phyloP scores from a whole-genome alignment of 2,329 filamentous ascomycete genomes.

The Pseudocercospora fuligena region DNA sequence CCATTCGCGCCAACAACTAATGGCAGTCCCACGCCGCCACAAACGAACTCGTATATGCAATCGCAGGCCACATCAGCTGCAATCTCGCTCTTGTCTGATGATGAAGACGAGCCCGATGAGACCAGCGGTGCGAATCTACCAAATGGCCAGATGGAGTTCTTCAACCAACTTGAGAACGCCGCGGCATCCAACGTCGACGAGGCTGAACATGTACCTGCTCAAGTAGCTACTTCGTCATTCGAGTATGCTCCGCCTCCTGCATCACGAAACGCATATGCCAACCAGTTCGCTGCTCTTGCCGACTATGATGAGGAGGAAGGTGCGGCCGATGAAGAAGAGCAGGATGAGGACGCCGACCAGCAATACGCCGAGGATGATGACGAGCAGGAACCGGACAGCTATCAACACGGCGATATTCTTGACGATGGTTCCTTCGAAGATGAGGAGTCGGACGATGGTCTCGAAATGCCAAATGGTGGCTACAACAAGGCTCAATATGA shows the following conservation, averaged over 20 bases:
- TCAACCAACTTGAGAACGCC: slow-evolving; percentile 13
- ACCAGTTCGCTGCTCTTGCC: slow-evolving; percentile 21
- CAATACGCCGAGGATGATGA: slow-evolving; percentile 19
- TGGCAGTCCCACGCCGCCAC: slow-evolving; percentile 17
- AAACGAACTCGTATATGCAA: slow-evolving; percentile 26
- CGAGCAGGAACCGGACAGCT: slow-evolving; percentile 22
- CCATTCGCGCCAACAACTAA: slow-evolving; percentile 13
- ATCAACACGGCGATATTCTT: slow-evolving; percentile 21
- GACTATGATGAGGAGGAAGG: slow-evolving; percentile 19
- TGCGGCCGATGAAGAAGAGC: slow-evolving; percentile 23
- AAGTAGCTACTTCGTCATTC: neutral
- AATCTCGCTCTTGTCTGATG: slow-evolving; percentile 32
- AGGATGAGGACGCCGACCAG: slow-evolving; percentile 26
- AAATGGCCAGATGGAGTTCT: slow-evolving; percentile 18
- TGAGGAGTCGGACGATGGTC: slow-evolving; percentile 26
- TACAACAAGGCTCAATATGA: slow-evolving; percentile 20
- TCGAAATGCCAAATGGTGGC: slow-evolving; percentile 24
- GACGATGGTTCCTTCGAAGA: slow-evolving; percentile 26
- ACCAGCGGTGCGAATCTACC: slow-evolving; percentile 1
- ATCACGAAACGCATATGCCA: slow-evolving; percentile 7
- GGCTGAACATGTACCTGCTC: neutral
- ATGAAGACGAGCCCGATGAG: slow-evolving; percentile 26
- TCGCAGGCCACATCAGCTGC: slow-evolving; percentile 25
- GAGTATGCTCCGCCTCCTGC: neutral
- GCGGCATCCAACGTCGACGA: neutral